phyloP scores from a whole-genome alignment of 2,329 filamentous ascomycete genomes.

The Cytospora paraplurivora region DNA sequence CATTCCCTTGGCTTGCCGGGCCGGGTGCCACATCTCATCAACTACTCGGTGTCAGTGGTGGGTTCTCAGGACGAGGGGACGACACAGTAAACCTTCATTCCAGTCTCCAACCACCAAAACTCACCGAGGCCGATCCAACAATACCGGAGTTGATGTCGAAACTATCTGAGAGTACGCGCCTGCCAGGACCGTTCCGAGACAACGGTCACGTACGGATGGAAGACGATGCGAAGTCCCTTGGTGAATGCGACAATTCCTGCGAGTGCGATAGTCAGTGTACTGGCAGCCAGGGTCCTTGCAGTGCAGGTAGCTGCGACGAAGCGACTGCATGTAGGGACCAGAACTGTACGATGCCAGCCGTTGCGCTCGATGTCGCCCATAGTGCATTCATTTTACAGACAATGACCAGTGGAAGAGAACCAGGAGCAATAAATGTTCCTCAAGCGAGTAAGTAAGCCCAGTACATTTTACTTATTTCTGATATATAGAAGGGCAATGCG shows the following conservation, averaged over 20 bases:
- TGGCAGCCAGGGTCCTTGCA: constrained; percentile 24
- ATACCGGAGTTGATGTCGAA: not conserved
- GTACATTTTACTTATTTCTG: not conserved
- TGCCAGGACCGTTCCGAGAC: not conserved
- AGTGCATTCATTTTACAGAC: constrained; percentile 27
- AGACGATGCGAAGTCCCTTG: constrained; percentile 16
- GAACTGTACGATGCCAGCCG: constrained; percentile 30
- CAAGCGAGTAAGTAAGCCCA: constrained; percentile 8
- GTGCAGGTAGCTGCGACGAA: constrained; percentile 32
- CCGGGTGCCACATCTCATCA: constrained; percentile 1
- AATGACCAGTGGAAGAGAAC: constrained; percentile 30
- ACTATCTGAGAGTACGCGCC: not conserved
- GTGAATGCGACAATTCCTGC: constrained; percentile 20
- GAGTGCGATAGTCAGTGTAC: constrained; percentile 27
- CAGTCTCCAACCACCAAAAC: not conserved
- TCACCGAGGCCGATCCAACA: not conserved
- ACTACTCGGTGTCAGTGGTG: constrained; percentile 7
- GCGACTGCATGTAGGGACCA: constrained; percentile 33
- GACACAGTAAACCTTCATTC: constrained; percentile 7
- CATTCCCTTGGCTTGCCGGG: not conserved
- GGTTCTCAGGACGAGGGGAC: constrained; percentile 8
- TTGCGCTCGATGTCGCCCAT: constrained; percentile 35
- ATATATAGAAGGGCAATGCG: not conserved
- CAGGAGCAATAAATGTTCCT: not conserved
- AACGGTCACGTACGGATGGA: constrained; percentile 6